Evolutionary conservation across 208 protist genomes (phyloP), one percentile per base, ranked within the genome.

Genomic region (Acanthamoeba pearcei): DNA sequence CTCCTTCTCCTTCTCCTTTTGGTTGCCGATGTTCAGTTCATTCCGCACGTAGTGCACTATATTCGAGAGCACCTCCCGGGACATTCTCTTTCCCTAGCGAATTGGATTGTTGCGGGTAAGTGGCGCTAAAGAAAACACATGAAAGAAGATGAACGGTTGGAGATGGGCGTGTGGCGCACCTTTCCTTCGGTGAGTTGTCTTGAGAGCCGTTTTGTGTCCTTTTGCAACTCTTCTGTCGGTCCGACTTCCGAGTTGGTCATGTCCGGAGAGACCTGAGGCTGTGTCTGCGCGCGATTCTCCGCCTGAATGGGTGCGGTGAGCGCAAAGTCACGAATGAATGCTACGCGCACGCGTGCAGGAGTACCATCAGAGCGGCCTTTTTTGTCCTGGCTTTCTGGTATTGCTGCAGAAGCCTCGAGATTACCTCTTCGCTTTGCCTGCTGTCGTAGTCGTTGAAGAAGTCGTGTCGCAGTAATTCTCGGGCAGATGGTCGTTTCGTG

Each of bases 361-460:
- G 46, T 42, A 74, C 57, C 15, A 91, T 74, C 8, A 35, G 70
- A 35, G 70, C 85, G 19, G 12, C 32, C 64, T 66, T 91, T 53
- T 91, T 91, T 49, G 85, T 46, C 22, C 24, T 85, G 13, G 29
- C 24, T 32, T n/a, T 22, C 57, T 91, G 85, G 46, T 91, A 91
- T 49, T 64, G 38, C 27, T 66, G n/a, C 22, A 91, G 38, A 13
- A 91, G 85, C 55, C 32, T 74, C 42, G 57, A 72, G 5, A 91
- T 76, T 22, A 91, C 85, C 64, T 91, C 85, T 74, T 91, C 55
- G 76, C 76, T 85, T 27, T 32, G 76, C 49, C 82, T 64, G 85
- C 85, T 91, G 46, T 91, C 85, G 32, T 91, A 53, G 19, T 55
- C 38, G 24, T 74, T 91, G 38, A 91, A 49, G 35, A 91, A 91